Percentiles rank a stretch among this genome's conserved stretches.
These are phyloP conservation scores for Jamesozyma jinghongensis DNA, from an alignment of 805 yeast species.

Conservation along the genomic window DNA sequence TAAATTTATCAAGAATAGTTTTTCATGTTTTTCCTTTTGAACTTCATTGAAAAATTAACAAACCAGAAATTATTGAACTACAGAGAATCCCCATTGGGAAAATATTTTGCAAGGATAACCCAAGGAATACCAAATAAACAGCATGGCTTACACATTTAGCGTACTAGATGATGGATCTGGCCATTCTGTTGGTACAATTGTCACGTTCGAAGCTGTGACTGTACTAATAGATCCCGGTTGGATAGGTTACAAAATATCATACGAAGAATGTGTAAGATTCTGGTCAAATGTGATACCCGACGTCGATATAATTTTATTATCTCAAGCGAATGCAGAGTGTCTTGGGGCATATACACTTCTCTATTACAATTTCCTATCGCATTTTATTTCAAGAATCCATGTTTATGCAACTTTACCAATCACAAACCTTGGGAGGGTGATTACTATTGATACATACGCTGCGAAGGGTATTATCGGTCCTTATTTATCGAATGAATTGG, in stretches of 20 bases:
- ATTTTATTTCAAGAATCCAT: conserved; percentile 52
- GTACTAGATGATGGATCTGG: conserved; percentile 26
- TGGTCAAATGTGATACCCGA: conserved; percentile 37
- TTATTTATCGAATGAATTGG: conserved; percentile 44
- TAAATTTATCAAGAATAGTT: too few species aligned
- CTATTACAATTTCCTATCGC: conserved; percentile 46
- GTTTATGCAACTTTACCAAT: conserved; percentile 89
- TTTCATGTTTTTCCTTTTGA: too few species aligned
- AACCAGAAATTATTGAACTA: too few species aligned
- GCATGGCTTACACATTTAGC: conserved; percentile 20
- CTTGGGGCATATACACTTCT: conserved; percentile 71
- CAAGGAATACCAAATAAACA: too few species aligned
- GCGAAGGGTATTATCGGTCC: conserved; percentile 72
- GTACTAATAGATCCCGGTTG: conserved; percentile 69
- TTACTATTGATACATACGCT: conserved; percentile 77
- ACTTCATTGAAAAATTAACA: too few species aligned
- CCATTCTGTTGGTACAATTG: conserved; percentile 35
- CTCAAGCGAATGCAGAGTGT: conserved; percentile 76
- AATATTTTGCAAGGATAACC: too few species aligned
- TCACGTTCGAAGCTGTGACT: conserved; percentile 49
- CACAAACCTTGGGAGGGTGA: conserved; percentile 71
- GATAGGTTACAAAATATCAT: conserved; percentile 44
- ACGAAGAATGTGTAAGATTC: conserved; percentile 24
- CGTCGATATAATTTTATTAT: conserved; percentile 64
- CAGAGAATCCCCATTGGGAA: too few species aligned